Evolutionary conservation across 768 basidiomycete genomes (phyloP), one percentile per base, ranked within the genome.

Genomic region (Pulveroboletus sp.): DNA sequence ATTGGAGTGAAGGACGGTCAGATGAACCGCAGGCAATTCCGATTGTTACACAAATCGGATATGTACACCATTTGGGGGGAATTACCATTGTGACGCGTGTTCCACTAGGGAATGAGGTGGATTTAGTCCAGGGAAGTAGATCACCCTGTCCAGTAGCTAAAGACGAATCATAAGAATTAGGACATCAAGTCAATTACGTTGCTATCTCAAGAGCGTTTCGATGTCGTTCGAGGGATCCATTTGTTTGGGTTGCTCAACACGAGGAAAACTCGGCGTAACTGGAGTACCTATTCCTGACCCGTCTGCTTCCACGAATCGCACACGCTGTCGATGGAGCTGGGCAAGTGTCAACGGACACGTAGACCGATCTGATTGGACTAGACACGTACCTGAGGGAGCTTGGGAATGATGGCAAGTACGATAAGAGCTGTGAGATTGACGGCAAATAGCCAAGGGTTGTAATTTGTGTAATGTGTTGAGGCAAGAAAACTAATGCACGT

Each of bases 401-500:
- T 98, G 27, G 96, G 94, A 56, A 96, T 84, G 53, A 98, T 80
- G 24, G 89, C 88, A 54, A 94, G 73, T 32, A 79, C 67, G 13
- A 89, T 76, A 21, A 86, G 75, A 3, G 92, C 86, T 3, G 86
- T 74, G 53, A 98, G 76, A 63, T 98, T 98, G 63, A 99, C 73
- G 31, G 88, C 83, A 66, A 99, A 99, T 46, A 95, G 60, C 80
- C 89, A 93, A 8, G 90, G 93, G 58, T 99, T 84, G 70, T 98
- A 99, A 60, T 91, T 84, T 15, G 94, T 97, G 76, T 97, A 99
- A 67, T 99, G 96, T 1, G 96, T 99, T 15, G 96, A 97, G 36
- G 89, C 84, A 26, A 99, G 79, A 73, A 99, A 99, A 30, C 95
- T 97, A 57, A 43, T 21, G 46, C 18, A 39, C 14, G 21, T 28